phyloP scores from a whole-genome alignment of 257 asterid genomes.

The Solanum ossicruentum region DNA sequence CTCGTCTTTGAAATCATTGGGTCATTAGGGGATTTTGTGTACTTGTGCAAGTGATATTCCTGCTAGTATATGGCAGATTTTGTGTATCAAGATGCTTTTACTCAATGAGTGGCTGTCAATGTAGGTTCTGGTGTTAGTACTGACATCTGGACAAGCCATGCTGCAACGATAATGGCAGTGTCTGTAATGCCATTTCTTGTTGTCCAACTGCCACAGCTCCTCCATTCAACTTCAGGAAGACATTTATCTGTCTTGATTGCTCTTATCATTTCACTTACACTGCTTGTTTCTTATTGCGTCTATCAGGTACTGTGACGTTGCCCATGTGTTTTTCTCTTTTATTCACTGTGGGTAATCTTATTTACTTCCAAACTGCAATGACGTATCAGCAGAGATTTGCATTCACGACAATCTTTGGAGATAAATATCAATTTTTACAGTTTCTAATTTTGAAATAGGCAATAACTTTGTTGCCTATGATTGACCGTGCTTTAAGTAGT shows the following conservation, averaged over 20 bases:
- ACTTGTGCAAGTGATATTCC: background rate
- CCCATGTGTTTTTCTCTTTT: background rate
- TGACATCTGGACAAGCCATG: slow-evolving; percentile 77
- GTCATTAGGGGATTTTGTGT: background rate
- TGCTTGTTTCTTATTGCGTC: slow-evolving; percentile 60
- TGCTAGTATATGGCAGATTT: background rate
- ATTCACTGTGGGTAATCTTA: background rate
- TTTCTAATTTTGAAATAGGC: background rate
- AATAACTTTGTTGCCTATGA: background rate
- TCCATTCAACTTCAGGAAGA: slow-evolving; percentile 48
- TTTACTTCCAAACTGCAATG: background rate
- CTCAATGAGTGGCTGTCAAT: background rate
- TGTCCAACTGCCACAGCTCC: slow-evolving; percentile 65
- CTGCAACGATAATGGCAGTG: slow-evolving; percentile 73
- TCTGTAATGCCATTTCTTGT: slow-evolving; percentile 70
- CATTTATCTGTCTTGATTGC: slow-evolving; percentile 58
- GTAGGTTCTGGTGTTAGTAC: slow-evolving; percentile 88
- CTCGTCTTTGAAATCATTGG: background rate
- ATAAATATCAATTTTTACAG: background rate
- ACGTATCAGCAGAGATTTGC: background rate
- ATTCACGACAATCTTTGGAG: background rate
- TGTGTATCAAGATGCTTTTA: background rate
- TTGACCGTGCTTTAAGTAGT: background rate
- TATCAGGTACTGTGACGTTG: slow-evolving; percentile 50
- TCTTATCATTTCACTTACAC: slow-evolving; percentile 47